Conservation (phyloP, 805 yeast species). For the Saccharomycopsis javanensis region DNA sequence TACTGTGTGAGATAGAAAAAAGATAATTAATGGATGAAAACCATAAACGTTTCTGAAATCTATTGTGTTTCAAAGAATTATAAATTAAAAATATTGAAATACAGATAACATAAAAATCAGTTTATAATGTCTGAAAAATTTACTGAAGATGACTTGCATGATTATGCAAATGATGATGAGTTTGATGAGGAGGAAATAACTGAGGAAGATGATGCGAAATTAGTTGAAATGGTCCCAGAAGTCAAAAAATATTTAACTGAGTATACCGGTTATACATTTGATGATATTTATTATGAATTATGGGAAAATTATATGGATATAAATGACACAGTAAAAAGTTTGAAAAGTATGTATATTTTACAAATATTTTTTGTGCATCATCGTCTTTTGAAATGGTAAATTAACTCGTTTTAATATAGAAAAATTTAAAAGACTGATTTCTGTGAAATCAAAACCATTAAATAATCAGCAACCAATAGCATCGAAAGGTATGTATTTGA, state of each 20-base stretch:
- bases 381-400: conserved; percentile 17
- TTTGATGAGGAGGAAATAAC: conserved; percentile 26
- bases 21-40: too few species aligned
- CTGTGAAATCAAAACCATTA: neutral
- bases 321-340: conserved; percentile 40
- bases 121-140: conserved; percentile 1
- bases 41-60: too few species aligned
- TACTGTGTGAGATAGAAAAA: too few species aligned
- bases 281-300: conserved; percentile 45
- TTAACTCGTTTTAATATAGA: conserved; percentile 43
- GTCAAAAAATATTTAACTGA: conserved; percentile 31
- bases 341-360: conserved; percentile 25
- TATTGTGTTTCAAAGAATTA: too few species aligned
- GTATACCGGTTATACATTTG: conserved; percentile 36
- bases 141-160: conserved; percentile 24
- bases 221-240: conserved; percentile 35
- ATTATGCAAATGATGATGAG: conserved; percentile 25
- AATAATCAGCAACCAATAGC: neutral
- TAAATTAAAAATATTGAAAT: neutral
- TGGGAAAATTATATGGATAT: conserved; percentile 51
- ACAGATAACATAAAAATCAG: neutral
- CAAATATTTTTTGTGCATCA: neutral
- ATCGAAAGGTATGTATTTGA: neutral
- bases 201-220: conserved; percentile 32
- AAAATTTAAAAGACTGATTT: conserved; percentile 20